Percentiles rank a stretch among this genome's conserved stretches.
Evolutionary conservation across 2,329 filamentous ascomycete species (phyloP).

Genomic region (Sporothrix pseudoabietina): DNA sequence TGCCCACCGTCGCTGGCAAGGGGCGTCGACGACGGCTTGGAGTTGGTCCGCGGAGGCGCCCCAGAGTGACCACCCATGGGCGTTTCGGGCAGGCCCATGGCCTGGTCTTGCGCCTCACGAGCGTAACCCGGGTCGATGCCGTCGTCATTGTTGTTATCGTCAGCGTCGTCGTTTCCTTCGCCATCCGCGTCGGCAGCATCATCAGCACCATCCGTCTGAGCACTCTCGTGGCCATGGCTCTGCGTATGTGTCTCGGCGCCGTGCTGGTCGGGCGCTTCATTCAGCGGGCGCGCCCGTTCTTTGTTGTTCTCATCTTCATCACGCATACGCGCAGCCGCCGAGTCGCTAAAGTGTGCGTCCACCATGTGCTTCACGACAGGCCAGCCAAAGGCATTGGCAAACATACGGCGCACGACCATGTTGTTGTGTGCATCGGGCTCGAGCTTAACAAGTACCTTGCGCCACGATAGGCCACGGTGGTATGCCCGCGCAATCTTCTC

Average conservation of each 20-base stretch:
- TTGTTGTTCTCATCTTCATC: constrained; percentile 67
- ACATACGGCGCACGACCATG: constrained; percentile 93
- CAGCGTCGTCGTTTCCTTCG: not conserved
- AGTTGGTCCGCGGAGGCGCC: not conserved
- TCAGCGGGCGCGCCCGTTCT: constrained; percentile 68
- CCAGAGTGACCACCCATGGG: not conserved
- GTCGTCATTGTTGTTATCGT: not conserved
- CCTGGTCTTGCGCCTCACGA: constrained; percentile 11
- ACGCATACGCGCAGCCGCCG: constrained; percentile 62
- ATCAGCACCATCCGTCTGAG: not conserved
- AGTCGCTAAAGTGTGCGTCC: constrained; percentile 89
- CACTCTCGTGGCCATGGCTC: not conserved
- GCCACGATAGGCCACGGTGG: constrained; percentile 88
- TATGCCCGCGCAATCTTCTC: constrained; percentile 98
- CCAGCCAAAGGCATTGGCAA: constrained; percentile 97
- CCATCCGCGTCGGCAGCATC: not conserved
- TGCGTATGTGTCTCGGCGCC: constrained; percentile 63
- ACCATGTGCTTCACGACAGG: constrained; percentile 93
- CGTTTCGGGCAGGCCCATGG: constrained; percentile 20
- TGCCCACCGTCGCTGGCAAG: constrained; percentile 41
- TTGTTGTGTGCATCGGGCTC: constrained; percentile 99
- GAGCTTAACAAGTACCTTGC: constrained; percentile 91
- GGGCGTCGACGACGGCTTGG: not conserved
- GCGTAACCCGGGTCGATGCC: not conserved
- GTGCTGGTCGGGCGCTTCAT: constrained; percentile 59